Percentiles rank a stretch among this genome's conserved stretches.
Conservation (phyloP, 345 rosid species). For the Eucalyptus cloeziana region DNA sequence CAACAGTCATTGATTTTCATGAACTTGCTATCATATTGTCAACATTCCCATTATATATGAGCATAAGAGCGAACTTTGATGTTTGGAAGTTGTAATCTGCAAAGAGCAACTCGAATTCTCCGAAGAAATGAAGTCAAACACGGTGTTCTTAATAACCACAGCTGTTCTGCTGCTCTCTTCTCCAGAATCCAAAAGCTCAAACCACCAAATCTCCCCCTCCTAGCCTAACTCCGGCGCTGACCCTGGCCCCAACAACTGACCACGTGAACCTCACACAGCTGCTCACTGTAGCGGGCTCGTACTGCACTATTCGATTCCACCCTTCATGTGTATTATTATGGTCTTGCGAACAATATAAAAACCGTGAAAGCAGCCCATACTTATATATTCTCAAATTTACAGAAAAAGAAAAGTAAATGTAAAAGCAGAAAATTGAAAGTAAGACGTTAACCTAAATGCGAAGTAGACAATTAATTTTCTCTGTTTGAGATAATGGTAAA, state of each 20-base stretch:
- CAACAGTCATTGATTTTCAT: neutral
- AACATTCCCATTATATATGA: neutral
- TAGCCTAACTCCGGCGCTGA: slow-evolving; percentile 47
- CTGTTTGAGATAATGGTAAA: no score
- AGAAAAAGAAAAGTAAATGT: no score
- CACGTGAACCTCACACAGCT: slow-evolving; percentile 62
- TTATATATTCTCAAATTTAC: no score
- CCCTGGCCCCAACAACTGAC: slow-evolving; percentile 52
- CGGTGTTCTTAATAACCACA: slow-evolving; percentile 8
- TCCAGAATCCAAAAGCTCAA: slow-evolving; percentile 32
- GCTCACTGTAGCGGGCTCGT: slow-evolving; percentile 79
- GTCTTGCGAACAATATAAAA: no score
- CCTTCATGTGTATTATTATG: no score
- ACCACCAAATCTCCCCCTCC: slow-evolving; percentile 29
- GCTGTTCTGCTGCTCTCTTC: slow-evolving; percentile 18
- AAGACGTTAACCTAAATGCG: no score
- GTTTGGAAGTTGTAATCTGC: neutral
- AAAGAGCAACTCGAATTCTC: neutral
- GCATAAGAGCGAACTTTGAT: neutral
- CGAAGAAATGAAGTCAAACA: slow-evolving; percentile 18
- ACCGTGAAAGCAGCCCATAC: no score
- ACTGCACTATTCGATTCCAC: slow-evolving; percentile 12
- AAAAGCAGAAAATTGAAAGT: no score
- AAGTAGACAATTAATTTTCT: no score
- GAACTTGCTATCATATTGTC: neutral